Percentiles rank a stretch among this genome's conserved stretches.
These are phyloP conservation scores for Elongisporangium senticosum DNA, from an alignment of 352 stramenopile species.

Conservation along the genomic window DNA sequence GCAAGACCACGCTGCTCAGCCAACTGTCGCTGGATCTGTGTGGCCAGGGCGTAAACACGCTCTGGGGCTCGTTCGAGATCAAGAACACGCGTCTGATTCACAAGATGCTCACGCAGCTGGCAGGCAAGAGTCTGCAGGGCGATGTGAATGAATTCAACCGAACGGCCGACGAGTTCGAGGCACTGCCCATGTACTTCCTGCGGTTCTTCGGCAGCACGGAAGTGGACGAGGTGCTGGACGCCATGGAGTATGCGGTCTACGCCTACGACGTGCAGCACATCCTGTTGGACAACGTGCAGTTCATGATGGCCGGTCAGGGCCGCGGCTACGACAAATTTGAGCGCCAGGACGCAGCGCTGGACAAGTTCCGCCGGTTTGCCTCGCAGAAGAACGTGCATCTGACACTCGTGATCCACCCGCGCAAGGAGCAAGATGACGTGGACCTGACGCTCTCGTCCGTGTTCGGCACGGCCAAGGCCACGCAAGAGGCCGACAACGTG, in stretches of 20 bases:
- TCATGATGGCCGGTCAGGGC: constrained; percentile 95
- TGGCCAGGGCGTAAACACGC: constrained; percentile 94
- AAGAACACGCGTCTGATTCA: constrained; percentile 97
- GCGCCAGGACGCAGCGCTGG: constrained; percentile 91
- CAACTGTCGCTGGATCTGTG: constrained; percentile 89
- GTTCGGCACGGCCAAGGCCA: constrained; percentile 98
- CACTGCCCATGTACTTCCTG: constrained; percentile 97
- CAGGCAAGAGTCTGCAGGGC: constrained; percentile 54
- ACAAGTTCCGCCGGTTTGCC: constrained; percentile 96
- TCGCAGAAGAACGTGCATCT: constrained; percentile 98
- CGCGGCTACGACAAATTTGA: constrained; percentile 87
- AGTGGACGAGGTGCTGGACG: constrained; percentile 94
- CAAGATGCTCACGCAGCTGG: constrained; percentile 98
- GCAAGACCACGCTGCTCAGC: constrained; percentile 93
- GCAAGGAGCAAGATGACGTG: constrained; percentile 96
- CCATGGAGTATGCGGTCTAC: constrained; percentile 98
- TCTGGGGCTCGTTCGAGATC: constrained; percentile 99
- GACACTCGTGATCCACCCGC: constrained; percentile 98
- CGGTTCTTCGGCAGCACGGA: constrained; percentile 97
- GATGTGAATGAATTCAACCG: constrained; percentile 77
- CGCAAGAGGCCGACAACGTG: constrained; percentile 99
- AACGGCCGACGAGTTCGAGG: constrained; percentile 88
- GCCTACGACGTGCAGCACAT: constrained; percentile 98
- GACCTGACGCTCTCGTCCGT: constrained; percentile 94
- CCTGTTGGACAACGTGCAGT: constrained; percentile 99